Base-by-base conservation (phyloP, 495 filamentous ascomycete species). In the Sordaria brevicollis region DNA sequence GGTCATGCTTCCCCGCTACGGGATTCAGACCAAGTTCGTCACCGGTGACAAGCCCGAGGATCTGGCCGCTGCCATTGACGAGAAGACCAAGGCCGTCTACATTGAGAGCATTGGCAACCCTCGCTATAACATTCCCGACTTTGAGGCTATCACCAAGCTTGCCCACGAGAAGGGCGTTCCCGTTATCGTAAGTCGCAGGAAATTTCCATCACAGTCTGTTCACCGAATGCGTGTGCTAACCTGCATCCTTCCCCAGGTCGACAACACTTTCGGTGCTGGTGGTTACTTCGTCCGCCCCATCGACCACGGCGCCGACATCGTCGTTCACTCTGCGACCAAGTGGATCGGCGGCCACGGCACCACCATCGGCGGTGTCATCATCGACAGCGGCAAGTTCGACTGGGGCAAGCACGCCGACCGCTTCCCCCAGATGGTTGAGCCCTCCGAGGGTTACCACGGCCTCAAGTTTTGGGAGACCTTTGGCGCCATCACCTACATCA, bases 341-440 rank as follows among this genome's bases (percentile, higher is more conserved):
- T 99, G 95, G 95, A 98, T 99, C 67, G 95, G 95, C 41, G 95
- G 95, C 37, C 95, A 99, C 79, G 95, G 95, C 54, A 98, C 96
- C 35, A 98, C 96, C 7, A 93, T 99, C 73, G 95, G 86, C 34
- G 95, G 96, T 49, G 86, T 97, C 21, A 86, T 99, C 15, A 82
- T 99, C 65, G 95, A 99, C 82, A 89, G 90, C 68, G 95, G 95
- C 68, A 96, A 94, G 75, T 99, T 99, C 79, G 91, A 97, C 84
- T 99, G 95, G 95, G 93, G 93, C 68, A 91, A 91, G 82, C 79
- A 97, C 75, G 92, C 83, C 35, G 88, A 89, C 71, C 90, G 93
- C 1, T 99, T 97, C 86, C 95, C 96, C 2, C 92, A 97, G 79
- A 92, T 99, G 81, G 88, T 91, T 57, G 93, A 99, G 80, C 96